Evolutionary conservation across 495 filamentous ascomycete species (phyloP).

Genomic region (Platismatia glauca): DNA sequence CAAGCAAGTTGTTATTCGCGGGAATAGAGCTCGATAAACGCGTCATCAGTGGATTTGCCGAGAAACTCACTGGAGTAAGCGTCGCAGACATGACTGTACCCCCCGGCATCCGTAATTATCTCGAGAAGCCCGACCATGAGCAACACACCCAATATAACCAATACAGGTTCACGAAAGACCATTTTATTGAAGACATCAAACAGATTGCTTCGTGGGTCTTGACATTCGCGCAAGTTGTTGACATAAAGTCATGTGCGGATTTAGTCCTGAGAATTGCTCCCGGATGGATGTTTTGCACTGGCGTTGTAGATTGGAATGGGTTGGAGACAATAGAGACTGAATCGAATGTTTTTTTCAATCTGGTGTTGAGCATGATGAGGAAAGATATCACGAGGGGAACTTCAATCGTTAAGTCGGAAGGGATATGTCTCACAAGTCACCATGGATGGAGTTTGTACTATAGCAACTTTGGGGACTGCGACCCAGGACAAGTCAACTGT

Average conservation of each 20-base stretch:
- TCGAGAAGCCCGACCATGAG: background rate
- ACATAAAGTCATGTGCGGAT: slow-evolving; percentile 3
- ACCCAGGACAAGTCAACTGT: too few relatives aligned
- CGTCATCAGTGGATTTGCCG: slow-evolving; percentile 1
- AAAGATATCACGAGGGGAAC: background rate
- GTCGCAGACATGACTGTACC: slow-evolving; percentile 10
- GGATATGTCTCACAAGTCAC: slow-evolving; percentile 4
- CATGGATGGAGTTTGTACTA: slow-evolving; percentile 16
- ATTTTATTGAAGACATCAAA: slow-evolving; percentile 5
- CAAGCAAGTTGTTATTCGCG: slow-evolving; percentile 14
- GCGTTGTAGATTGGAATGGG: slow-evolving; percentile 1
- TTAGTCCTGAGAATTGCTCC: slow-evolving; percentile 5
- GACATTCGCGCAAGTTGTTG: slow-evolving; percentile 10
- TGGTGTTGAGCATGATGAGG: slow-evolving; percentile 3
- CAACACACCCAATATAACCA: too few relatives aligned
- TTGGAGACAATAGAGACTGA: slow-evolving; percentile 2
- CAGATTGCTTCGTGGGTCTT: slow-evolving; percentile 8
- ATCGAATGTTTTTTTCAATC: slow-evolving; percentile 9
- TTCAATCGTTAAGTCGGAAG: slow-evolving; percentile 1
- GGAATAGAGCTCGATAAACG: slow-evolving; percentile 12
- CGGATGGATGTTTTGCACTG: background rate
- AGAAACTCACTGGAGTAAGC: slow-evolving; percentile 4
- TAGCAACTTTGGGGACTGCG: slow-evolving; percentile 9
- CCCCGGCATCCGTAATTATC: slow-evolving; percentile 1
- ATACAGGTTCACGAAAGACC: background rate